Evolutionary conservation across 2,329 filamentous ascomycete genomes (phyloP), one percentile per base, ranked within the genome.

Genomic region (Stagonosporopsis chrysanthemi): DNA sequence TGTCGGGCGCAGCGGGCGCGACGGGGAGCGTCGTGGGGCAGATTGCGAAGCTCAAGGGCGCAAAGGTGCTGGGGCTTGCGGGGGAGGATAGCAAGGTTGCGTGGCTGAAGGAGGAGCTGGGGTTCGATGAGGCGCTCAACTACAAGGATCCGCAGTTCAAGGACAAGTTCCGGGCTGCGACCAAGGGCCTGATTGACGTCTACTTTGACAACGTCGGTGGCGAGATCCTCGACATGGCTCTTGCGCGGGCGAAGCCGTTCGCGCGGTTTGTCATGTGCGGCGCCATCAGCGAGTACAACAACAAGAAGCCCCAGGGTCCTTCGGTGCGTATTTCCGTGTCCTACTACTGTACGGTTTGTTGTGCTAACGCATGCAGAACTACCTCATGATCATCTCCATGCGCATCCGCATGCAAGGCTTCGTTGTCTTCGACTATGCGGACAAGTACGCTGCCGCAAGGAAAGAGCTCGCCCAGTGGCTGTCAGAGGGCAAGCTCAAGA

Each of bases 11-110:
- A 1, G 90, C 90, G 0, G 90, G 90, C 2, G 90, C 90, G 0
- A 93, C 90, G 0, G 90, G 90, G 1, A 89, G 84, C 68, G 85
- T 93, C 1, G 90, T 86, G 0, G 90, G 89, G 0, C 90, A 94
- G 77, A 91, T 93, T 64, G 89, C 89, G 17, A 92, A 91, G 80
- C 77, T 91, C 50, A 86, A 87, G 74, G 90, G 80, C 1, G 80
- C 76, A 56, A 78, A 67, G 56, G 81, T 85, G 3, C 69, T 84
- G 22, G 83, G 83, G 4, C 79, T 85, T 56, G 80, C 83, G 0
- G 82, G 83, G 1, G 77, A 77, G 3, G 81, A 84, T 47, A 81
- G 79, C 26, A 85, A 85, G 69, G 84, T 83, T 56, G 65, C 71
- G 28, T 82, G 81, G 79, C 74, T 92, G 60, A 81, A 84, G 26